phyloP scores from a whole-genome alignment of 1,284 basidiomycete species.

The Boletus sp. region DNA sequence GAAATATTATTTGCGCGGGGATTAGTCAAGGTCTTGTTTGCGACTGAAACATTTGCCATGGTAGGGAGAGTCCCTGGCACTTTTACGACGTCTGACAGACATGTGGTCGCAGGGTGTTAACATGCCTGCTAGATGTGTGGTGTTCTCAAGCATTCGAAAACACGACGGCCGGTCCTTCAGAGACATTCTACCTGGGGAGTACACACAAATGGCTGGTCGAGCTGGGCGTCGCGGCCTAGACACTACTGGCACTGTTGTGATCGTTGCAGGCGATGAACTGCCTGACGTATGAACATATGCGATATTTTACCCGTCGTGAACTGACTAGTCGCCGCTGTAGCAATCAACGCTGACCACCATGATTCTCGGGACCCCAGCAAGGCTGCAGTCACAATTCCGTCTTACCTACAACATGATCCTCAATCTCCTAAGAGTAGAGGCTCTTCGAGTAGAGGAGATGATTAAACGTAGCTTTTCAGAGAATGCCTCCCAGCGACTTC shows the following conservation, averaged over 20 bases:
- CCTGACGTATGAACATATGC: slow-evolving; percentile 71
- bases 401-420: slow-evolving; percentile 99
- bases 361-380: slow-evolving; percentile 92
- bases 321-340: slow-evolving; percentile 44
- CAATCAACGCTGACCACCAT: slow-evolving; percentile 79
- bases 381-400: slow-evolving; percentile 96
- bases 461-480: slow-evolving; percentile 99
- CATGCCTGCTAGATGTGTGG: slow-evolving; percentile 98
- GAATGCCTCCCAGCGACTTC: slow-evolving; percentile 90
- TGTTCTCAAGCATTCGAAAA: slow-evolving; percentile 95
- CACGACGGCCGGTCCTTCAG: slow-evolving; percentile 95
- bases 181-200: slow-evolving; percentile 88
- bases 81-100: slow-evolving; percentile 11
- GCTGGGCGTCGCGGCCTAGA: slow-evolving; percentile 97
- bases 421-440: slow-evolving; percentile 95
- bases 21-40: slow-evolving; percentile 96
- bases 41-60: slow-evolving; percentile 99
- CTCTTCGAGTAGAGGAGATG: slow-evolving; percentile 98
- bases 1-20: slow-evolving; percentile 97
- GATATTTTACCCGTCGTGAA: slow-evolving; percentile 13
- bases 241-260: slow-evolving; percentile 94
- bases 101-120: slow-evolving; percentile 81
- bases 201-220: slow-evolving; percentile 99
- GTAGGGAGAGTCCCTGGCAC: slow-evolving; percentile 45
- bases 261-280: slow-evolving; percentile 83